These are phyloP conservation scores for Sporothrix brasiliensis DNA, from an alignment of 2,329 filamentous ascomycete species.

Conservation along the genomic window DNA sequence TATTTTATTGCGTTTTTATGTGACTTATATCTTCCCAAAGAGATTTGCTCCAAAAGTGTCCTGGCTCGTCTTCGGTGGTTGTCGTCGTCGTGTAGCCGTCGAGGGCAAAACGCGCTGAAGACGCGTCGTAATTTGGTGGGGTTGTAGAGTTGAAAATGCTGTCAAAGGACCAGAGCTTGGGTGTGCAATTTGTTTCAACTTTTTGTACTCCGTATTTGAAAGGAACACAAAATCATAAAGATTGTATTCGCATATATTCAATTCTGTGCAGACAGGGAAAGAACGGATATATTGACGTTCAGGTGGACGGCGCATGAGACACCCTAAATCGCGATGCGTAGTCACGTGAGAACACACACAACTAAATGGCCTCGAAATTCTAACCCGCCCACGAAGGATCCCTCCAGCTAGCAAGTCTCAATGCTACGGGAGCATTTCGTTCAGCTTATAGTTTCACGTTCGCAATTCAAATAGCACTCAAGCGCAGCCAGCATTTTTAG, in stretches of 20 bases:
- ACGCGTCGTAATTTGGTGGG: conserved; percentile 4
- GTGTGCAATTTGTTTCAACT: no score
- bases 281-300: neutral
- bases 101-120: conserved; percentile 4
- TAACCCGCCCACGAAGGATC: neutral
- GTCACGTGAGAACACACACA: conserved; percentile 13
- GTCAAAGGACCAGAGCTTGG: no score
- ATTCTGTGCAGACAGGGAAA: neutral
- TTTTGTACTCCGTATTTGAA: no score
- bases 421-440: no score
- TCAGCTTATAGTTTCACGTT: neutral
- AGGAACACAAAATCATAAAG: neutral
- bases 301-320: neutral
- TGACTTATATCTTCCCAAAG: no score
- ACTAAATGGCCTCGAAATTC: neutral
- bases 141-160: neutral
- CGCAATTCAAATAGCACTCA: neutral
- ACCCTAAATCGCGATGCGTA: conserved; percentile 22
- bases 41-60: neutral
- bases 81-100: neutral
- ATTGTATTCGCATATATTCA: neutral
- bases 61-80: neutral
- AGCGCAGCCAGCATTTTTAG: neutral
- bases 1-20: conserved; percentile 2
- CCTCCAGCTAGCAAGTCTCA: neutral